Conservation (phyloP, 1,139 yeast genomes). For the Lodderomyces pseudojiufengensis region DNA sequence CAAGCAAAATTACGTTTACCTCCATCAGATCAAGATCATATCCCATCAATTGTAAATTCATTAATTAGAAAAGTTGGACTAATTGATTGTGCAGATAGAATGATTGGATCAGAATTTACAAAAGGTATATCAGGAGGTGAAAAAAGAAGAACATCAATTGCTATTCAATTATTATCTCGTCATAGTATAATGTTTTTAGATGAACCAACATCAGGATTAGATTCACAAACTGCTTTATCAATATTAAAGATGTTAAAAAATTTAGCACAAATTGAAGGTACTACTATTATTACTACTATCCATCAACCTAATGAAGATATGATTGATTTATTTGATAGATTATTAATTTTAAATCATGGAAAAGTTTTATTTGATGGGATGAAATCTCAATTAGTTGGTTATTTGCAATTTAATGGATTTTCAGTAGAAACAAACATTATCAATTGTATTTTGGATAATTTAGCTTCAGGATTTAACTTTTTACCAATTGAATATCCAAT, state of each 20-base stretch:
- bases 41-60: constrained; percentile 37
- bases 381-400: constrained; percentile 37
- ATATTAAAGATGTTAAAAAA: constrained; percentile 48
- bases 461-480: constrained; percentile 19
- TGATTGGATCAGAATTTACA: constrained; percentile 63
- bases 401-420: constrained; percentile 44
- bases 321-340: constrained; percentile 58
- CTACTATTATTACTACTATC: constrained; percentile 70
- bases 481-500: not conserved
- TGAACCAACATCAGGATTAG: constrained; percentile 40
- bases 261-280: constrained; percentile 40
- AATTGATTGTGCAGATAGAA: constrained; percentile 66
- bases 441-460: constrained; percentile 67
- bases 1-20: constrained; percentile 64
- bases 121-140: constrained; percentile 84
- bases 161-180: constrained; percentile 63
- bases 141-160: constrained; percentile 72
- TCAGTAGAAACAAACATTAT: constrained; percentile 67
- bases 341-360: constrained; percentile 70
- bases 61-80: constrained; percentile 63
- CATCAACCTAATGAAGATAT: constrained; percentile 79
- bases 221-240: constrained; percentile 47
- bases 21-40: constrained; percentile 22
- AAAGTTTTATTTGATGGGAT: constrained; percentile 54
- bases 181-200: constrained; percentile 52